These are phyloP conservation scores for Adansonia rubrostipa DNA, from an alignment of 441 rosid species.

Conservation along the genomic window DNA sequence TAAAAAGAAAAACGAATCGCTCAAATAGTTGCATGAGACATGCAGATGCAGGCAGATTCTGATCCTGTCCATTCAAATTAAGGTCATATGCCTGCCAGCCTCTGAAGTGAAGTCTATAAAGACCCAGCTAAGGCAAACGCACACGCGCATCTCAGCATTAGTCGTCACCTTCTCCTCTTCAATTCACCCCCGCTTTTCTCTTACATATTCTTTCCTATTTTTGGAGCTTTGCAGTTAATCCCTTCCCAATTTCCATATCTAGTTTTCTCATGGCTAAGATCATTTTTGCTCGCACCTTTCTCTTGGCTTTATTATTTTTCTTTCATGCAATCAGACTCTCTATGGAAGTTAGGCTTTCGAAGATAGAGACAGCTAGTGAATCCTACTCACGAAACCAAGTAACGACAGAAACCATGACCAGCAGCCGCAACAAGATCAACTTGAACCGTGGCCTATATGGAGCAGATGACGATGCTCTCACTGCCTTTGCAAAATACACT, in stretches of 20 bases:
- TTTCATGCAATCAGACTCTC: slow-evolving; percentile 32
- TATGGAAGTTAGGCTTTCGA: slow-evolving; percentile 35
- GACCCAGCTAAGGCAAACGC: slow-evolving; percentile 22
- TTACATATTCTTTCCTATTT: not conserved
- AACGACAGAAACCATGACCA: not conserved
- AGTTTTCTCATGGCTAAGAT: slow-evolving; percentile 34
- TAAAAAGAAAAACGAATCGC: not conserved
- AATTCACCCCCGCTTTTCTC: not conserved
- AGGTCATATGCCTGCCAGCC: slow-evolving; percentile 15
- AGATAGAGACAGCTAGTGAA: not conserved
- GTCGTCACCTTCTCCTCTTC: not conserved
- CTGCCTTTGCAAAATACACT: not conserved
- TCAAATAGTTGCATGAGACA: slow-evolving; percentile 45
- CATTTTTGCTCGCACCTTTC: slow-evolving; percentile 19
- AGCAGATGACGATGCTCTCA: not conserved
- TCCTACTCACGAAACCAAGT: not conserved
- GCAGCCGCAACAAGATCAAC: not conserved
- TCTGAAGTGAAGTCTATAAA: slow-evolving; percentile 34
- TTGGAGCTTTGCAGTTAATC: not conserved
- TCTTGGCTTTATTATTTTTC: slow-evolving; percentile 27
- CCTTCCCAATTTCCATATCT: not conserved
- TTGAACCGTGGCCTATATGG: slow-evolving; percentile 16
- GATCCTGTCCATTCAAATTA: slow-evolving; percentile 4
- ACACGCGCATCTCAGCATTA: slow-evolving; percentile 22
- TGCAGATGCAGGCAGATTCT: slow-evolving; percentile 28